phyloP scores from a whole-genome alignment of 2,329 filamentous ascomycete genomes.

The Leptographium wingfieldii region DNA sequence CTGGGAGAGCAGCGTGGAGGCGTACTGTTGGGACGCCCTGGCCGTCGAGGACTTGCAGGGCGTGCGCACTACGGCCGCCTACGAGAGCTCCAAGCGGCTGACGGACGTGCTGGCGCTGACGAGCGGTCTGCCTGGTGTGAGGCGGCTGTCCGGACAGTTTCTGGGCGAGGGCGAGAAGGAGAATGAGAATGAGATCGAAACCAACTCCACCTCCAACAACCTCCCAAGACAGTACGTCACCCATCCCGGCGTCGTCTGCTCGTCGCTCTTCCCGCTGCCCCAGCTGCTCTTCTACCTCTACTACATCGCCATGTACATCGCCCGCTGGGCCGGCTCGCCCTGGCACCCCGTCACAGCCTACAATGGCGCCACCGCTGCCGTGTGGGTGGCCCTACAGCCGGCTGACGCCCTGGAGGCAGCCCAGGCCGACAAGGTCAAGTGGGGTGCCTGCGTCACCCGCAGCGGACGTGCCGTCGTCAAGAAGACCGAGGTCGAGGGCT shows the following conservation, averaged over 20 bases:
- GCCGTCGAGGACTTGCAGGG: conserved; percentile 64
- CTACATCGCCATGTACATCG: conserved; percentile 53
- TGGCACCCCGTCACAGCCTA: conserved; percentile 79
- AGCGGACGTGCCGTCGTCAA: conserved; percentile 47
- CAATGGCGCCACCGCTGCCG: conserved; percentile 59
- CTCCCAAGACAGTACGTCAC: conserved; percentile 56
- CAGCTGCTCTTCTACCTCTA: conserved; percentile 59
- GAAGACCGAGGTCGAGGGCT: conserved; percentile 74
- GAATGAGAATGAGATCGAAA: conserved; percentile 13
- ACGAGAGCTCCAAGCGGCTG: conserved; percentile 79
- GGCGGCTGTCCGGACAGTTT: conserved; percentile 43
- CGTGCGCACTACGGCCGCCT: conserved; percentile 48
- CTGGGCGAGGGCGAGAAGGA: conserved; percentile 26
- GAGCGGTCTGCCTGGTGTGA: conserved; percentile 50
- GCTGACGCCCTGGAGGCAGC: background rate
- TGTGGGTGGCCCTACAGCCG: conserved; percentile 63
- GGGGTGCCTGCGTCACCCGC: conserved; percentile 62
- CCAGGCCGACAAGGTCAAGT: conserved; percentile 53
- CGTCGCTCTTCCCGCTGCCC: conserved; percentile 65
- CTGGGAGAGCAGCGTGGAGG: conserved; percentile 79
- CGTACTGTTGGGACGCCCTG: conserved; percentile 35
- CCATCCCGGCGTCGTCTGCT: conserved; percentile 80
- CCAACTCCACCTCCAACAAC: conserved; percentile 13
- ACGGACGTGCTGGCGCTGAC: conserved; percentile 77
- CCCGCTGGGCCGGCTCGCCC: conserved; percentile 67